Conservation (phyloP, 2,329 filamentous ascomycete species). For the Westerdykella aurantiaca region DNA sequence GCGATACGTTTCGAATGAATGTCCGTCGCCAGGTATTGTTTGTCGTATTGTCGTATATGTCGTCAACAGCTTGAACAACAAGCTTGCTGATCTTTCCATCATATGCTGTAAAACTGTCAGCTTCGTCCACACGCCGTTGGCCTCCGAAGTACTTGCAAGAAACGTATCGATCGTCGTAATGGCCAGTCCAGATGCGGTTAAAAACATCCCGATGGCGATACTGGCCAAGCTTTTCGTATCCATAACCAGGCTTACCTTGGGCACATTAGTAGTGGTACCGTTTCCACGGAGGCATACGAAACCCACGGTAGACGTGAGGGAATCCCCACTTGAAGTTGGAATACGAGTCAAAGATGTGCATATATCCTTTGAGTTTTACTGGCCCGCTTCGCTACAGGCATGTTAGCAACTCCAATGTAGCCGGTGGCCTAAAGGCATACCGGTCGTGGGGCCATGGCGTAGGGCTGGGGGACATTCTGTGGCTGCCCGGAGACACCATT, state of each 20-base stretch:
- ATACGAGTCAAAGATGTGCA: slow-evolving; percentile 16
- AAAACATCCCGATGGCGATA: slow-evolving; percentile 22
- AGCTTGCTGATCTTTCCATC: slow-evolving; percentile 27
- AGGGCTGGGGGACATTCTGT: no score
- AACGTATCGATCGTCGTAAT: slow-evolving; percentile 29
- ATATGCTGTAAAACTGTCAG: slow-evolving; percentile 4
- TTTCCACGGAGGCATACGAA: no score
- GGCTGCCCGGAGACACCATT: no score
- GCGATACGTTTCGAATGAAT: slow-evolving; percentile 25
- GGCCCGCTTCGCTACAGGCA: slow-evolving; percentile 9
- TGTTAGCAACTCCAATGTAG: no score
- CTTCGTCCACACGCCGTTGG: no score
- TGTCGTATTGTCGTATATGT: slow-evolving; percentile 25
- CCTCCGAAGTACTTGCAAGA: slow-evolving; percentile 4
- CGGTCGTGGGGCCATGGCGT: no score
- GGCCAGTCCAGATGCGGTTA: slow-evolving; percentile 19
- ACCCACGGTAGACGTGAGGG: slow-evolving; percentile 22
- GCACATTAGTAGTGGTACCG: background rate
- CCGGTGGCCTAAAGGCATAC: no score
- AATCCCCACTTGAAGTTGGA: slow-evolving; percentile 18
- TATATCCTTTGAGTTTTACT: slow-evolving; percentile 14
- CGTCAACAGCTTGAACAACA: slow-evolving; percentile 27
- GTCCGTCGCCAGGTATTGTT: slow-evolving; percentile 26
- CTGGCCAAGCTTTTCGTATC: slow-evolving; percentile 19
- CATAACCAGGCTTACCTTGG: slow-evolving; percentile 15